These are phyloP conservation scores for Phytophthora sansomeana DNA, from an alignment of 352 stramenopile genomes.

Conservation along the genomic window DNA sequence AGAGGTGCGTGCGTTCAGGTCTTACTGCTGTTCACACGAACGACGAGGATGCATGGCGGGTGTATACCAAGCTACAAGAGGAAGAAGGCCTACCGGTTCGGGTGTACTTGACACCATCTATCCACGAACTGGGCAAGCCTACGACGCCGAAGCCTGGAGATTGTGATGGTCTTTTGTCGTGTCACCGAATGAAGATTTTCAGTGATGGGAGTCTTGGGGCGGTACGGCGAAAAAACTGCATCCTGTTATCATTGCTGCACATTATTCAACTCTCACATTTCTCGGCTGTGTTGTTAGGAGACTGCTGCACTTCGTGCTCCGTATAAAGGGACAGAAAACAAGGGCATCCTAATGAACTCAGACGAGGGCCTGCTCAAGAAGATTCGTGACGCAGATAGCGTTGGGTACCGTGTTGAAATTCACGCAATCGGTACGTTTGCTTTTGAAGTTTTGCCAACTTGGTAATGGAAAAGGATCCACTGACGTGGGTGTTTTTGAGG, in stretches of 20 bases:
- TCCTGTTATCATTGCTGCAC: neutral
- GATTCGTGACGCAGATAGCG: constrained; percentile 58
- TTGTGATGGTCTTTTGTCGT: constrained; percentile 67
- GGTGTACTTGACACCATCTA: constrained; percentile 80
- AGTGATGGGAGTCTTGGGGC: constrained; percentile 89
- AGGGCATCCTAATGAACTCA: constrained; percentile 87
- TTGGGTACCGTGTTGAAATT: constrained; percentile 86
- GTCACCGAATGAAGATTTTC: constrained; percentile 91
- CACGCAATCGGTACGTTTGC: constrained; percentile 83
- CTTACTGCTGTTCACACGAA: constrained; percentile 91
- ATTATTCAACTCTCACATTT: neutral
- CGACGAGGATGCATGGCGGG: constrained; percentile 77
- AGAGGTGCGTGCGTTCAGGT: constrained; percentile 75
- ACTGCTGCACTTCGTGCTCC: constrained; percentile 81
- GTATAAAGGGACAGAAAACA: constrained; percentile 72
- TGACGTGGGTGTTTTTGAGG: constrained; percentile 10
- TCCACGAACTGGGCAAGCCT: constrained; percentile 66
- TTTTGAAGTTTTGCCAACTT: neutral
- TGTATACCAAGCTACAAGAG: constrained; percentile 82
- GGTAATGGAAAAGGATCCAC: neutral
- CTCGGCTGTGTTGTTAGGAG: constrained; percentile 51
- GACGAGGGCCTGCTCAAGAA: constrained; percentile 69
- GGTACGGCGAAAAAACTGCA: constrained; percentile 35
- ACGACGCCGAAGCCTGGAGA: constrained; percentile 49
- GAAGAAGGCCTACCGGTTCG: constrained; percentile 66